Evolutionary conservation across 2,329 filamentous ascomycete species (phyloP).

Genomic region (Fusarium drepaniforme): DNA sequence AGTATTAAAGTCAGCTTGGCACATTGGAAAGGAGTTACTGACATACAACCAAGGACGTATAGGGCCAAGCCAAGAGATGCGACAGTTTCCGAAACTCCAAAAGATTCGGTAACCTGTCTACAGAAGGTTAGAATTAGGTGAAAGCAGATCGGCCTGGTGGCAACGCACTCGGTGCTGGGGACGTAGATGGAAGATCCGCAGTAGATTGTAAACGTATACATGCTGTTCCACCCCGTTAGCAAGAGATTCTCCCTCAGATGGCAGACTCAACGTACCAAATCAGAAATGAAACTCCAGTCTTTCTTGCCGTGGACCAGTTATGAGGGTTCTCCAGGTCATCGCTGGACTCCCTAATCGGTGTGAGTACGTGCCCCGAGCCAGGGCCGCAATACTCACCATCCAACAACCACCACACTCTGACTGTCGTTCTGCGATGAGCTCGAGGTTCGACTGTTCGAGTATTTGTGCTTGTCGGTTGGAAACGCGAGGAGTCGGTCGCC

Average conservation of each 20-base stretch:
- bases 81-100: not conserved
- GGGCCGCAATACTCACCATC: not conserved
- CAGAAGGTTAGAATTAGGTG: too few relatives aligned
- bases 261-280: not conserved
- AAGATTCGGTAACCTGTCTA: too few relatives aligned
- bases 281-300: not conserved
- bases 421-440: not conserved
- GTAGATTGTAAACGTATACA: not conserved
- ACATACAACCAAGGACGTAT: not conserved
- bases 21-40: not conserved
- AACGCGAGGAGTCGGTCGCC: not conserved
- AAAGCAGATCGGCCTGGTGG: too few relatives aligned
- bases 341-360: not conserved
- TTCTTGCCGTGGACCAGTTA: not conserved
- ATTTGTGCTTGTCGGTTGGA: not conserved
- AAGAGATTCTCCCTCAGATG: not conserved
- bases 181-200: not conserved
- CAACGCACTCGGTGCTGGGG: not conserved
- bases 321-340: not conserved
- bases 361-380: not conserved
- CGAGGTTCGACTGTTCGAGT: not conserved
- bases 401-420: not conserved
- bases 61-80: not conserved
- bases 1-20: not conserved
- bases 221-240: not conserved